Percentiles rank a stretch among this genome's conserved stretches.
phyloP scores from a whole-genome alignment of 108 stramenopile genomes.

The Nitzschia inconspicua region DNA sequence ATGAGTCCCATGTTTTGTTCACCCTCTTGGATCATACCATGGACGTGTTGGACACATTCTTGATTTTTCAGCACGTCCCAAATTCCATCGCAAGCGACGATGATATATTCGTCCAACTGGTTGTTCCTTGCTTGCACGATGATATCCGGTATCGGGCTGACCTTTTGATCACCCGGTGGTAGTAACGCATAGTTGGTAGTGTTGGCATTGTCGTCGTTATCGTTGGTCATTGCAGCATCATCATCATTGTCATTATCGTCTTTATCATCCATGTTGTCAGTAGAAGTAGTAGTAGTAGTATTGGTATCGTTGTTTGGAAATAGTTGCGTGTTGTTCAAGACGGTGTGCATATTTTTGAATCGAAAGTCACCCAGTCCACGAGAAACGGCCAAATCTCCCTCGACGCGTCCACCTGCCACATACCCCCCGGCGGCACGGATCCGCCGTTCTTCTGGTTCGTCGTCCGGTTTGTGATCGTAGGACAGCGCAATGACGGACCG shows the following conservation, averaged over 20 bases:
- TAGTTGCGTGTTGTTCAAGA: conserved; percentile 13
- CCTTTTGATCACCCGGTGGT: conserved; percentile 72
- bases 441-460: conserved; percentile 62
- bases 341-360: conserved; percentile 48
- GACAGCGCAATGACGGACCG: conserved; percentile 83
- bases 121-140: conserved; percentile 56
- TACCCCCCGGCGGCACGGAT: conserved; percentile 74
- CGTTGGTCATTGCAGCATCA: background rate
- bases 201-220: background rate
- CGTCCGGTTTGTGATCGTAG: conserved; percentile 95
- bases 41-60: conserved; percentile 75
- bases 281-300: background rate
- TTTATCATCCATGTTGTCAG: background rate
- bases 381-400: conserved; percentile 95
- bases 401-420: conserved; percentile 81
- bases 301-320: background rate
- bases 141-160: conserved; percentile 82
- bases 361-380: conserved; percentile 92
- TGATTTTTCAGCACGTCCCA: conserved; percentile 92
- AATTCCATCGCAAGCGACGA: conserved; percentile 92
- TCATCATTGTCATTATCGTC: background rate
- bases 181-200: conserved; percentile 2
- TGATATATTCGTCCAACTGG: conserved; percentile 75
- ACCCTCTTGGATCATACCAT: conserved; percentile 67
- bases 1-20: conserved; percentile 70